Evolutionary conservation across 2,329 filamentous ascomycete species (phyloP).

Genomic region (Eutypa lata): DNA sequence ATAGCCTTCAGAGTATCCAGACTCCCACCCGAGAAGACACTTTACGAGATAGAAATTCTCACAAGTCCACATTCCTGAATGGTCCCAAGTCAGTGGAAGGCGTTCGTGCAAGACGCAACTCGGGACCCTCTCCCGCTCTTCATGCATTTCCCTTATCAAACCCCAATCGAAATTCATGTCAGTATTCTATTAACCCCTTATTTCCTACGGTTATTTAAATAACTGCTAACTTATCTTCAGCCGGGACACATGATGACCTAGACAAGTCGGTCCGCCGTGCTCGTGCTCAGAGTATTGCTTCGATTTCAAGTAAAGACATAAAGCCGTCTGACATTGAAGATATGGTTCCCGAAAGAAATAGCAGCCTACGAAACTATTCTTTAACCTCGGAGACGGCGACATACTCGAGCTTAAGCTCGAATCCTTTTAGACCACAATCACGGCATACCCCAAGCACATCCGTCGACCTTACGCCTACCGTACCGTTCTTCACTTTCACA

Average conservation of each 20-base stretch:
- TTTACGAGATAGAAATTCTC: slow-evolving; percentile 9
- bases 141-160: slow-evolving; percentile 15
- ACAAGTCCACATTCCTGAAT: slow-evolving; percentile 11
- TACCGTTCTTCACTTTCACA: slow-evolving; percentile 11
- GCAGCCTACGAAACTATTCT: slow-evolving; percentile 39
- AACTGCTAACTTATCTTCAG: neutral
- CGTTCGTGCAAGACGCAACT: slow-evolving; percentile 12
- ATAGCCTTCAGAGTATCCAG: slow-evolving; percentile 17
- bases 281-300: slow-evolving; percentile 21
- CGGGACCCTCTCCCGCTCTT: slow-evolving; percentile 18
- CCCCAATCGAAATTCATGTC: slow-evolving; percentile 14
- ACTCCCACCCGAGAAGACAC: slow-evolving; percentile 8
- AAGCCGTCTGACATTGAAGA: slow-evolving; percentile 34
- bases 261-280: slow-evolving; percentile 10
- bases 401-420: slow-evolving; percentile 38
- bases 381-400: slow-evolving; percentile 39
- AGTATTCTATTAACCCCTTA: slow-evolving; percentile 10
- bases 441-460: slow-evolving; percentile 44
- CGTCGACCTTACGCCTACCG: slow-evolving; percentile 32
- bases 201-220: slow-evolving; percentile 5
- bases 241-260: slow-evolving; percentile 7
- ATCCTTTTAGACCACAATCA: slow-evolving; percentile 38
- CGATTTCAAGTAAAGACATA: slow-evolving; percentile 18
- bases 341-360: slow-evolving; percentile 31
- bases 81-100: slow-evolving; percentile 8